phyloP scores from a whole-genome alignment of 2,329 filamentous ascomycete genomes.

The Claviceps monticola region DNA sequence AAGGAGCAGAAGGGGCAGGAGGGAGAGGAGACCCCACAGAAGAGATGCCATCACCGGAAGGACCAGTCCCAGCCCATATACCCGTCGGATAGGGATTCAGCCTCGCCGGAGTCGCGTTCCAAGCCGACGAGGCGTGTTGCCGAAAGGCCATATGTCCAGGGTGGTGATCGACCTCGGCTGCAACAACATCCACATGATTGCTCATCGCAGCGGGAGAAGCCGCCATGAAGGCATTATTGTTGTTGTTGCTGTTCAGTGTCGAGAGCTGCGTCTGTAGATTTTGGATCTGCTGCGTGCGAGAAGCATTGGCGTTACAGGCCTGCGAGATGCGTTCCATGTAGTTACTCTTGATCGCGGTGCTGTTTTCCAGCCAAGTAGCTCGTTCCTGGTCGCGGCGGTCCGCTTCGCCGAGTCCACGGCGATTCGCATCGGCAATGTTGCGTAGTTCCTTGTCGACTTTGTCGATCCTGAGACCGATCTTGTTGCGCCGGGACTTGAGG shows the following conservation, averaged over 20 bases:
- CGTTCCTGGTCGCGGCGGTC: conserved; percentile 42
- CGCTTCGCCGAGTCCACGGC: conserved; percentile 48
- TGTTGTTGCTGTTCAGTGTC: conserved; percentile 13
- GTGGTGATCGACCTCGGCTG: conserved; percentile 6
- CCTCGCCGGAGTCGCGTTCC: conserved; percentile 22
- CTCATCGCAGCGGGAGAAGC: conserved; percentile 15
- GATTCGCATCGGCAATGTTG: conserved; percentile 55
- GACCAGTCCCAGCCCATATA: conserved; percentile 23
- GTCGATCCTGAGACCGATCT: conserved; percentile 54
- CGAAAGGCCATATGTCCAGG: conserved; percentile 8
- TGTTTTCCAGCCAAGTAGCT: conserved; percentile 31
- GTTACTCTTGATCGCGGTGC: conserved; percentile 30
- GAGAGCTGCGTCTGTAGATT: conserved; percentile 19
- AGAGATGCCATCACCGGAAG: conserved; percentile 19
- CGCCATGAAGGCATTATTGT: conserved; percentile 12
- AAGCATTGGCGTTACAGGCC: conserved; percentile 20
- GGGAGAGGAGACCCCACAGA: conserved; percentile 14
- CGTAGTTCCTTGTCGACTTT: conserved; percentile 62
- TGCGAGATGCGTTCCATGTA: conserved; percentile 29
- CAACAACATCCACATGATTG: conserved; percentile 17
- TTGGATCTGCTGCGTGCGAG: conserved; percentile 17
- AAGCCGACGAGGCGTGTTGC: conserved; percentile 15
- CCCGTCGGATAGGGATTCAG: conserved; percentile 20
- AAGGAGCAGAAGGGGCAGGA: no score
- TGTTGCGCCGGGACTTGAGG: conserved; percentile 56